Evolutionary conservation across 176 grass and related monocot genomes (phyloP).

Genomic region (Ampelocalamus luodianensis): DNA sequence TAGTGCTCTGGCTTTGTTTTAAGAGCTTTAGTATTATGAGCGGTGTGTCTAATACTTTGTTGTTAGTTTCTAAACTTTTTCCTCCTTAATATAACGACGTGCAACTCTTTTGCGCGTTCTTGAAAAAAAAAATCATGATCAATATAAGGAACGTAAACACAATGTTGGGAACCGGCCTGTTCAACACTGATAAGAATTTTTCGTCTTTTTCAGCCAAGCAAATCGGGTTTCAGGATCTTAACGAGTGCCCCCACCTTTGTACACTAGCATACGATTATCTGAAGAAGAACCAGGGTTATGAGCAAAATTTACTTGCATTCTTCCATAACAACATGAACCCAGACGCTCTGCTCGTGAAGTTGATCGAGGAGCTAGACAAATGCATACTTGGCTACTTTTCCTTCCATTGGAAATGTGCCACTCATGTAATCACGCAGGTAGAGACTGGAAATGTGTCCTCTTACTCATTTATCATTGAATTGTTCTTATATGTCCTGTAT

Average conservation of each 20-base stretch:
- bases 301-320: conserved; percentile 76
- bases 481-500: conserved; percentile 1
- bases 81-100: no score
- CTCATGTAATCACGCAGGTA: conserved; percentile 75
- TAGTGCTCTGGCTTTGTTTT: no score
- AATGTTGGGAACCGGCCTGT: neutral
- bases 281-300: conserved; percentile 65
- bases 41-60: no score
- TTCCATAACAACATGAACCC: conserved; percentile 74
- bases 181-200: neutral
- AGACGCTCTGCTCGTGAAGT: conserved; percentile 65
- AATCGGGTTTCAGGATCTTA: conserved; percentile 63
- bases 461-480: neutral
- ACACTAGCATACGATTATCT: conserved; percentile 70
- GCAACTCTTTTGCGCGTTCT: no score
- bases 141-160: neutral
- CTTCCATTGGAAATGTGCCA: conserved; percentile 84
- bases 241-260: conserved; percentile 73
- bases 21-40: no score
- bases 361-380: conserved; percentile 86
- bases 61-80: no score
- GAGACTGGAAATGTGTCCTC: neutral
- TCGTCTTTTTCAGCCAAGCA: conserved; percentile 60
- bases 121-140: neutral
- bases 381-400: conserved; percentile 96